Evolutionary conservation across 139 green algal species (phyloP).

Genomic region (Volvox reticuliferus): DNA sequence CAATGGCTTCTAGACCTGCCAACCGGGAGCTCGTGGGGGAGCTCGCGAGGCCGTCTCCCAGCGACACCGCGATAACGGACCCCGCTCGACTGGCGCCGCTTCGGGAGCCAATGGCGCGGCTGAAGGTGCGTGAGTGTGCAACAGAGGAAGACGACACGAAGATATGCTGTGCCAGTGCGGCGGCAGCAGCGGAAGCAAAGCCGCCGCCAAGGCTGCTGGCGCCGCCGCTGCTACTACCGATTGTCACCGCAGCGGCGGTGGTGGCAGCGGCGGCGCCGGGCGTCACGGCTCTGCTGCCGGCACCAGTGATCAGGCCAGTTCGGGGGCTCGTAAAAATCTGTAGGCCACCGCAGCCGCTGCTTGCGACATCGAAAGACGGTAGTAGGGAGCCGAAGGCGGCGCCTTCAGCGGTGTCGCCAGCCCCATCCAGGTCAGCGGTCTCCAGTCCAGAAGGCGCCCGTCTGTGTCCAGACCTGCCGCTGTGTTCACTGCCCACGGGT

Average conservation of each 20-base stretch:
- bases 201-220: neutral
- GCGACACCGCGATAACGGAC: neutral
- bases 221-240: neutral
- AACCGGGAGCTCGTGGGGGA: neutral
- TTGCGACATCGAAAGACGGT: neutral
- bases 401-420: neutral
- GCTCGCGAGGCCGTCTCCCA: constrained; percentile 3
- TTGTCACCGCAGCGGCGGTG: neutral
- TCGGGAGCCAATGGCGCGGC: neutral
- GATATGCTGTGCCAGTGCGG: neutral
- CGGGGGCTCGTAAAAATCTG: neutral
- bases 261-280: neutral
- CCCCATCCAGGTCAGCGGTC: too few species aligned
- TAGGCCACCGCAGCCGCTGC: neutral
- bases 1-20: neutral
- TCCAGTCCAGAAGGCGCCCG: too few species aligned
- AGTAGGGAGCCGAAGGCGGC: constrained; percentile 27
- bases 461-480: too few species aligned
- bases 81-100: neutral
- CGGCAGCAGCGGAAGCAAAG: neutral
- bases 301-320: neutral
- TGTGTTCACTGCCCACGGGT: too few species aligned
- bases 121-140: neutral
- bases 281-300: neutral
- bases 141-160: neutral